Evolutionary conservation across 176 grass and related monocot genomes (phyloP), one percentile per base, ranked within the genome.

Genomic region (Zea luxurians): DNA sequence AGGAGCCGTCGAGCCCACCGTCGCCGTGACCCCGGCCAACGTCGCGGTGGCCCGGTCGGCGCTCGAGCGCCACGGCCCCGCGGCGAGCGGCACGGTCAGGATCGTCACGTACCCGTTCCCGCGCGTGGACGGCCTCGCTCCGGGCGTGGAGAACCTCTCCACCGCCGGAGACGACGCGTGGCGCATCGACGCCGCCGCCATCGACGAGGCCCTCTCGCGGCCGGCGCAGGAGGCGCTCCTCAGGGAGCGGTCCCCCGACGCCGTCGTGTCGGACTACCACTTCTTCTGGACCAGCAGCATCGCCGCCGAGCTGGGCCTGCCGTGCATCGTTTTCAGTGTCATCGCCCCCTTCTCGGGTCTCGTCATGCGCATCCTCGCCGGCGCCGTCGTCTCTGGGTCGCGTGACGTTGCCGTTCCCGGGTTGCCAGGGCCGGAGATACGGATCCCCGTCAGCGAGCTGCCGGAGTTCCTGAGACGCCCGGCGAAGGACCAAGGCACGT

Each of bases 21-120:
- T 85, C 7, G 86, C 77, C 8, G 77, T 78, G 46, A 88, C 86
- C 3, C 59, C 77, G 16, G 86, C 86, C 0, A 89, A 89, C 40
- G 70, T 59, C 7, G 0, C 55, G 0, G 17, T 88, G 15, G 40
- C 84, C 0, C 48, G 3, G 5, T 48, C 75, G 0, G 5, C 13
- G 0, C 48, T 84, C 10, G 5, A 17, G 0, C 12, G 64, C 5
- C 81, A 48, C 7, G 63, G 63, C 12, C 2, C 1, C 5, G 37
- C 1, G 12, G 68, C 38, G 9, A 2, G 17, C 20, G 0, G 10
- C 12, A 0, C 1, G 2, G 76, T 86, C 16, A 36, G 36, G 17
- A 47, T 73, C 17, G 35, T 38, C 2, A 86, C 67, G 0, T 69
- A 69, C 48, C 48, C 70, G 7, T 72, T 72, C 70, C 70, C 71